These are phyloP conservation scores for Eimeria nieschulzi DNA, from an alignment of 169 alveolate species.

Conservation along the genomic window DNA sequence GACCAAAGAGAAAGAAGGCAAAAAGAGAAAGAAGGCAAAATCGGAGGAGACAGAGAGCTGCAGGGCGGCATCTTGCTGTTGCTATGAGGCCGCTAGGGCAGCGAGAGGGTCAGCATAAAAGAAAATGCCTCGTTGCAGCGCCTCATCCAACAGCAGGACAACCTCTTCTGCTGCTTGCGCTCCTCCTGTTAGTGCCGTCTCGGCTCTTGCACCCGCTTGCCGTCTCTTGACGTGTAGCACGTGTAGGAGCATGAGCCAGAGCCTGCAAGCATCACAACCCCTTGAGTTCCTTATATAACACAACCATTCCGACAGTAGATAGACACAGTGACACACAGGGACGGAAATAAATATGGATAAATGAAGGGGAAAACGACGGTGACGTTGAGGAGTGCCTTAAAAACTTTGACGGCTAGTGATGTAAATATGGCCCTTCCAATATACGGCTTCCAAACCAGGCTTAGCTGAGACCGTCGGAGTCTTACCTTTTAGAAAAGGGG, in stretches of 20 bases:
- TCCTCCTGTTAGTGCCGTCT: conserved; percentile 39
- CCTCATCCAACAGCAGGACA: conserved; percentile 40
- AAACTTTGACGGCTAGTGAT: too few relatives aligned
- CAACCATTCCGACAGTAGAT: neutral
- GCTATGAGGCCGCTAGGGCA: conserved; percentile 15
- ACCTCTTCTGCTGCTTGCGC: conserved; percentile 39
- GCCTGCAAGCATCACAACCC: neutral
- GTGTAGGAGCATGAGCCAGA: conserved; percentile 42
- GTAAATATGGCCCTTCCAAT: too few relatives aligned
- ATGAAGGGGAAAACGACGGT: too few relatives aligned
- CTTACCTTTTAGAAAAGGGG: conserved; percentile 45
- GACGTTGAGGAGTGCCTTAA: too few relatives aligned
- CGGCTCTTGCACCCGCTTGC: conserved; percentile 16
- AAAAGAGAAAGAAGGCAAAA: too few relatives aligned
- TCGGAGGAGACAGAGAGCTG: neutral
- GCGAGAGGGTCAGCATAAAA: conserved; percentile 27
- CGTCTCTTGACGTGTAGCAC: conserved; percentile 16
- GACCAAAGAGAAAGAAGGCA: too few relatives aligned
- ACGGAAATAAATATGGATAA: neutral
- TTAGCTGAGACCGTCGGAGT: neutral
- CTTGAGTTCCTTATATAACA: too few relatives aligned
- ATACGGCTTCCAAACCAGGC: too few relatives aligned
- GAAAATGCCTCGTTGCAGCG: conserved; percentile 29
- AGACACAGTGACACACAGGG: too few relatives aligned
- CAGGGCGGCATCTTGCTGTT: neutral